Percentiles rank a stretch among this genome's conserved stretches.
phyloP scores from a whole-genome alignment of 2,329 filamentous ascomycete species.

The Ophiostoma angusticollis region DNA sequence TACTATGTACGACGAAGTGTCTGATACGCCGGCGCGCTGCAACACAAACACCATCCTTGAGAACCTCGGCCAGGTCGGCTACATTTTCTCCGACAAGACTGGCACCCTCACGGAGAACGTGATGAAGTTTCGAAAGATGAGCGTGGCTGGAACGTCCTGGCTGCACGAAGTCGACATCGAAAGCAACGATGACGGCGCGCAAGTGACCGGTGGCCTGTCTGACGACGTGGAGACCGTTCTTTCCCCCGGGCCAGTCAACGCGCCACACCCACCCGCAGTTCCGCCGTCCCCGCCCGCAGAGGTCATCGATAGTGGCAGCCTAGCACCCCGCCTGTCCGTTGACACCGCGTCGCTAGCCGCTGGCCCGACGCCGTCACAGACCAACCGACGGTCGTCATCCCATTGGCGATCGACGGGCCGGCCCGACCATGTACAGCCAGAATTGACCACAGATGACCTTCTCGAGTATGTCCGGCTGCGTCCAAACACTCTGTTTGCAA shows the following conservation, averaged over 20 bases:
- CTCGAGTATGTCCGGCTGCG: slow-evolving; percentile 63
- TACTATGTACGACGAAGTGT: slow-evolving; percentile 79
- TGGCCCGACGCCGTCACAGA: slow-evolving; percentile 6
- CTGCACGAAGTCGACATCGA: slow-evolving; percentile 65
- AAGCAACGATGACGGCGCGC: slow-evolving; percentile 16
- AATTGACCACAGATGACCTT: slow-evolving; percentile 58
- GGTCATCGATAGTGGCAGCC: too few relatives aligned
- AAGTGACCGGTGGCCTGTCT: too few relatives aligned
- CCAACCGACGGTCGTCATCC: slow-evolving; percentile 31
- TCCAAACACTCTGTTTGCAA: slow-evolving; percentile 64
- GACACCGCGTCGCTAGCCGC: neutral
- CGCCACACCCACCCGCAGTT: too few relatives aligned
- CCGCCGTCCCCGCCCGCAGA: too few relatives aligned
- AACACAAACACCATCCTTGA: slow-evolving; percentile 93
- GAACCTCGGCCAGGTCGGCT: slow-evolving; percentile 79
- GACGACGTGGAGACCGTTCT: too few relatives aligned
- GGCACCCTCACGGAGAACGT: slow-evolving; percentile 88
- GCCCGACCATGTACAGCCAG: slow-evolving; percentile 38
- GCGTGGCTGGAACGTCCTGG: slow-evolving; percentile 80
- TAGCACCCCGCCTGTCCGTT: neutral
- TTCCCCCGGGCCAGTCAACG: too few relatives aligned
- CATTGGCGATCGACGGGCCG: slow-evolving; percentile 37
- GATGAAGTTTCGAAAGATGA: slow-evolving; percentile 92
- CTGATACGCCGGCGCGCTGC: slow-evolving; percentile 75
- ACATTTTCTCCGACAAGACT: slow-evolving; percentile 90